A percentile compares a stretch with the other conserved stretches of the same genome.
These are phyloP conservation scores for Botrytis paeoniae DNA, from an alignment of 2,329 filamentous ascomycete species.

Conservation along the genomic window DNA sequence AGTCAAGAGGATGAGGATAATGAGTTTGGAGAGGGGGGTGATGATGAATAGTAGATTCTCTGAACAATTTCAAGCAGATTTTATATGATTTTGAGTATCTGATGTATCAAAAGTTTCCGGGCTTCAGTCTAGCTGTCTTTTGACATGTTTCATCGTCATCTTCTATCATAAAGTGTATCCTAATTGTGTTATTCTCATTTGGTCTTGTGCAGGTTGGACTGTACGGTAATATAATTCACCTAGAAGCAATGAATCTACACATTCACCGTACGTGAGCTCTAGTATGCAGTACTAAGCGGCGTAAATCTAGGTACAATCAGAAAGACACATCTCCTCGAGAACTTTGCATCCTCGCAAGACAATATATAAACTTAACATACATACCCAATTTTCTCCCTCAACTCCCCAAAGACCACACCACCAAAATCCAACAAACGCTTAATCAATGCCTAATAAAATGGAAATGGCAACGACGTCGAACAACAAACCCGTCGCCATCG, in stretches of 20 bases:
- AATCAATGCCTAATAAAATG: not conserved
- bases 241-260: not conserved
- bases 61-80: not conserved
- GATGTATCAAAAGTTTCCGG: not conserved
- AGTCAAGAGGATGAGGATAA: constrained; percentile 42
- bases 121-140: not conserved
- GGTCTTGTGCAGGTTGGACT: too few relatives aligned
- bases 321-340: not conserved
- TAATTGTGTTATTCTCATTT: not conserved
- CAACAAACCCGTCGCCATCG: not conserved
- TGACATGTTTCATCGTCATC: not conserved
- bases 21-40: constrained; percentile 22
- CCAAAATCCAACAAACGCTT: not conserved
- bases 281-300: not conserved
- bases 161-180: not conserved
- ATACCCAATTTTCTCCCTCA: not conserved
- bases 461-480: not conserved
- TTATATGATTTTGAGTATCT: too few relatives aligned
- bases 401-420: not conserved
- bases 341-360: not conserved
- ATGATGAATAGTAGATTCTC: constrained; percentile 1
- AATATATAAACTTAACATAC: not conserved
- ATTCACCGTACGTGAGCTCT: not conserved
- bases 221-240: not conserved
- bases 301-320: not conserved